Evolutionary conservation across 2,329 filamentous ascomycete genomes (phyloP), one percentile per base, ranked within the genome.

Genomic region (Knufia petricola): DNA sequence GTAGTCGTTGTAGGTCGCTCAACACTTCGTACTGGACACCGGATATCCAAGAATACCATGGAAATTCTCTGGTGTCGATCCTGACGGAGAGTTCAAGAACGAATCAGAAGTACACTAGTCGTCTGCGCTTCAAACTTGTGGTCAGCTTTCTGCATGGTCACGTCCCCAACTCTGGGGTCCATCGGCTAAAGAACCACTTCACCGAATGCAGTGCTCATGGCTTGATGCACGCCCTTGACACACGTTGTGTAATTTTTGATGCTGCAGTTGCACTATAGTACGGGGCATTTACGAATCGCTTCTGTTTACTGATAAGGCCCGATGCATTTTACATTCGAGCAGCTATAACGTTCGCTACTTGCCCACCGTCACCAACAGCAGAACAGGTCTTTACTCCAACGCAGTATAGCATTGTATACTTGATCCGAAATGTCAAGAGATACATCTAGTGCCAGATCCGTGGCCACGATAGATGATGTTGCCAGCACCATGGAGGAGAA

Each of bases 401-500:
- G n/a, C n/a, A n/a, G n/a, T n/a, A n/a, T n/a, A n/a, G n/a, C n/a
- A n/a, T n/a, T n/a, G n/a, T n/a, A n/a, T n/a, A n/a, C n/a, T n/a
- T n/a, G n/a, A n/a, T n/a, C n/a, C n/a, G n/a, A n/a, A n/a, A n/a
- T n/a, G n/a, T n/a, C n/a, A n/a, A n/a, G n/a, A n/a, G n/a, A n/a
- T n/a, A n/a, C n/a, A n/a, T n/a, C n/a, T n/a, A n/a, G n/a, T n/a
- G n/a, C n/a, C n/a, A n/a, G n/a, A n/a, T n/a, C n/a, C n/a, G n/a
- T n/a, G n/a, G n/a, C 28, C 13, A 7, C 28, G 28, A 30, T 13
- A 30, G 28, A 30, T 21, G 3, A 7, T 6, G 23, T 21, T 12
- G 13, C 6, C 37, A 26, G 13, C 23, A 19, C 32, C 4, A 39
- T 47, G 44, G 44, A 24, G 23, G 44, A 38, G 20, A 36, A 46